A percentile compares a stretch with the other conserved stretches of the same genome.
These are phyloP conservation scores for Cordyceps javanica DNA, from an alignment of 2,329 filamentous ascomycete species.

Conservation along the genomic window DNA sequence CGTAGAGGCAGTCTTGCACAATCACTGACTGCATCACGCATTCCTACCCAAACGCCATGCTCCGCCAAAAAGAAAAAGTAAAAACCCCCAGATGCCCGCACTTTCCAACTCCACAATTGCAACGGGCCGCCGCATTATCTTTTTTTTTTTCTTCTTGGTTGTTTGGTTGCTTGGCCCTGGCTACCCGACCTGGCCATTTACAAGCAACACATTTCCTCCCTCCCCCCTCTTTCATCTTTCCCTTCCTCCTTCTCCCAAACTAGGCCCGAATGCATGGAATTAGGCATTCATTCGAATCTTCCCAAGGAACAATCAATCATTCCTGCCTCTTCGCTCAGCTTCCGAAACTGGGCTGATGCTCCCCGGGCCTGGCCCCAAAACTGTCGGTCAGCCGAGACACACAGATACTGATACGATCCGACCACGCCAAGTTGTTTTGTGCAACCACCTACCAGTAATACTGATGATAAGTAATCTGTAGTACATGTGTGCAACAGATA, in stretches of 20 bases:
- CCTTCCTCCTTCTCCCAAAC: neutral
- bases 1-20: neutral
- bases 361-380: neutral
- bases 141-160: neutral
- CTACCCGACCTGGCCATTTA: too few species aligned
- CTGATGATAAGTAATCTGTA: too few species aligned
- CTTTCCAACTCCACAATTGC: conserved; percentile 1
- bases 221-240: neutral
- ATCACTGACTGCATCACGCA: too few species aligned
- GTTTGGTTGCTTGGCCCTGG: neutral
- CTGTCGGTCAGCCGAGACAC: neutral
- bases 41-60: neutral
- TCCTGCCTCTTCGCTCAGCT: neutral
- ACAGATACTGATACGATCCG: neutral
- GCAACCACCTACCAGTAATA: neutral
- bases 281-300: neutral
- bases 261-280: neutral
- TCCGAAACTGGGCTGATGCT: neutral
- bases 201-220: neutral
- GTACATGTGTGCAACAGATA: too few species aligned
- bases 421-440: neutral
- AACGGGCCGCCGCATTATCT: conserved; percentile 10
- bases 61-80: neutral
- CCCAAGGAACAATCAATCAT: too few species aligned
- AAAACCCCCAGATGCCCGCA: neutral